Conservation (phyloP, 177 flowering plant species). For the Vitis hybrid region DNA sequence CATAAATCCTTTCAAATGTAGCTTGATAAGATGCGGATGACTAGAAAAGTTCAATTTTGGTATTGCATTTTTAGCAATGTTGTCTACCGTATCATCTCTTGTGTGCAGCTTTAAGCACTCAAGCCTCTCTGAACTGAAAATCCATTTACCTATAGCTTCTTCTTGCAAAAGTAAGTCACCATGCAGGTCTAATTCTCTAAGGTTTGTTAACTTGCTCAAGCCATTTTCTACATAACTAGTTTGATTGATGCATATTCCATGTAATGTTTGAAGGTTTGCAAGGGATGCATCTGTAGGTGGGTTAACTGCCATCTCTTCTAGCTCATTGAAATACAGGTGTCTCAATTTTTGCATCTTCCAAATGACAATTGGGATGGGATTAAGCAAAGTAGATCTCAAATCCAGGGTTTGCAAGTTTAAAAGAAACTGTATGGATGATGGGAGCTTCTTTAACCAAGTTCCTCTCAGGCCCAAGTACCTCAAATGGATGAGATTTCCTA, state of each 20-base stretch:
- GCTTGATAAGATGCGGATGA: not conserved
- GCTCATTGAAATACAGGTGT: slow-evolving; percentile 2
- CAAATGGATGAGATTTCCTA: slow-evolving; percentile 6
- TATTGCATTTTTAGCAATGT: not conserved
- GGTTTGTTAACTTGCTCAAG: not conserved
- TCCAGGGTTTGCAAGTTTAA: slow-evolving; percentile 6
- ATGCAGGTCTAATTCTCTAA: not conserved
- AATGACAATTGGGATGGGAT: not conserved
- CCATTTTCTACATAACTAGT: not conserved
- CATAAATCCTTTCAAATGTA: not conserved
- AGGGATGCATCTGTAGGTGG: not conserved
- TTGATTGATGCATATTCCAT: not conserved
- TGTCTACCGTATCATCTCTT: too few species aligned
- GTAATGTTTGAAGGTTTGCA: not conserved
- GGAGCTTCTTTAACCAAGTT: not conserved
- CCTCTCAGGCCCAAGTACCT: slow-evolving; percentile 10
- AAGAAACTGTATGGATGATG: not conserved
- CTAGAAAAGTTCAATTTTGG: not conserved
- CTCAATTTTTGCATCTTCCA: slow-evolving; percentile 7
- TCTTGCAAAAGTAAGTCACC: not conserved
- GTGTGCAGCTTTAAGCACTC: not conserved
- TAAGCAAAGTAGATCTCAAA: not conserved
- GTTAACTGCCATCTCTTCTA: too few species aligned
- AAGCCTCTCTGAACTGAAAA: not conserved
- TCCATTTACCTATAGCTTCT: slow-evolving; percentile 2